These are phyloP conservation scores for Nigrospora sphaerica DNA, from an alignment of 2,329 filamentous ascomycete genomes.

Conservation along the genomic window DNA sequence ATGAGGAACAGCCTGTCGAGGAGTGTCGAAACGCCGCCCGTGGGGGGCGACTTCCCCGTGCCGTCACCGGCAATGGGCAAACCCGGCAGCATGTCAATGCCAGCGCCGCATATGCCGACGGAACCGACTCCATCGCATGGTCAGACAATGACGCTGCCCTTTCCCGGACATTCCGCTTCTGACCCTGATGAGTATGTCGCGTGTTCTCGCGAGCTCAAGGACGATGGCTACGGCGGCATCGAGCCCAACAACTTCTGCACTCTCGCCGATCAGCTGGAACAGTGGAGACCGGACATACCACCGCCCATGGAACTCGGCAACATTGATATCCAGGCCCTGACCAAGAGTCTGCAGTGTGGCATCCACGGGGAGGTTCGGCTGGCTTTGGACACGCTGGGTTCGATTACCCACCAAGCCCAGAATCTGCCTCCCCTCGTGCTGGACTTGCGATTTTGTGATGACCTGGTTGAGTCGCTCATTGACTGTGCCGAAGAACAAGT, in stretches of 20 bases:
- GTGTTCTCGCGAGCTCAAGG: slow-evolving; percentile 36
- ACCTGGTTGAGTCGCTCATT: slow-evolving; percentile 78
- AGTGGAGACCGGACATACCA: slow-evolving; percentile 69
- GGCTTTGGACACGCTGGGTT: slow-evolving; percentile 76
- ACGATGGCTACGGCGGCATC: slow-evolving; percentile 64
- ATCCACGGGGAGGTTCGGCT: slow-evolving; percentile 85
- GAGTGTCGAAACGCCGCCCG: slow-evolving; percentile 37
- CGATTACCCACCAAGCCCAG: slow-evolving; percentile 56
- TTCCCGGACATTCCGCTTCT: slow-evolving; percentile 27
- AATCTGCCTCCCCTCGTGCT: slow-evolving; percentile 56
- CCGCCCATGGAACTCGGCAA: slow-evolving; percentile 71
- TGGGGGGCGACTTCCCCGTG: slow-evolving; percentile 33
- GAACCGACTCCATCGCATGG: slow-evolving; percentile 10
- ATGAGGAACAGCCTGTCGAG: slow-evolving; percentile 44
- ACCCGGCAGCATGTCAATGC: slow-evolving; percentile 32
- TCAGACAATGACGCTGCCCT: slow-evolving; percentile 18
- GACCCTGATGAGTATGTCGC: slow-evolving; percentile 49
- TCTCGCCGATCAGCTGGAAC: slow-evolving; percentile 59
- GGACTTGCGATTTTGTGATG: slow-evolving; percentile 70
- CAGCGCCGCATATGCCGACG: slow-evolving; percentile 18
- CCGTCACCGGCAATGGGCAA: slow-evolving; percentile 37
- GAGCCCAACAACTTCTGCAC: slow-evolving; percentile 58
- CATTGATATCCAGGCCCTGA: slow-evolving; percentile 85
- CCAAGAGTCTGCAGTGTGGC: slow-evolving; percentile 81
- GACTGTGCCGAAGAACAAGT: slow-evolving; percentile 89